Evolutionary conservation across 176 grass and related monocot genomes (phyloP), one percentile per base, ranked within the genome.

Genomic region (Luzula sylvatica): DNA sequence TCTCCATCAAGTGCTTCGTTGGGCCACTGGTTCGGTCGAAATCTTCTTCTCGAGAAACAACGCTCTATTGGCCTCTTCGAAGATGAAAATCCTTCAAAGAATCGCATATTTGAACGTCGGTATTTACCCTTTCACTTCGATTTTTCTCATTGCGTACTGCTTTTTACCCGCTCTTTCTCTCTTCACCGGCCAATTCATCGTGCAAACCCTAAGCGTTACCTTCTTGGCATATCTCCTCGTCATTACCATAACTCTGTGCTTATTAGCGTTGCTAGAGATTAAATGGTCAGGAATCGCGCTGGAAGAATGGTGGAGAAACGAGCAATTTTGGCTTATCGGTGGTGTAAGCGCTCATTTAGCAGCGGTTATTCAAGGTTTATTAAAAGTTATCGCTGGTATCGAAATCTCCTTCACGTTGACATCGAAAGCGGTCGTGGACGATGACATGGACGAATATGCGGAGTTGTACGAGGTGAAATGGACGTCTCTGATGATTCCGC

Each of bases 1-100:
- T 56, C 78, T 96, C 53, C 92, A 90, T 52, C 92, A 89, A 68
- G 92, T 96, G 53, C 81, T 96, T 44, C 74, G 85, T 24, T 96
- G 92, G 92, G 92, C 92, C 23, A 89, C 85, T 3, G 92, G 85
- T 40, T 96, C 92, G 27, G 92, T 96, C 20, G 92, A 96, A 61
- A 96, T 96, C 35, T 96, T 96, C 48, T 96, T 96, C 74, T 96
- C 92, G 20, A 77, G 92, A 13, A 96, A 89, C 65, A 96, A 89
- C 47, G 92, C 92, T 13, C 15, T 96, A 13, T 57, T 96, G 4
- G 92, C 92, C 44, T 86, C 74, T 71, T 65, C 85, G 13, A 90
- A 82, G 61, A 86, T 96, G 92, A 96, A 96, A 77, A 59, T 89
- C 5, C 68, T 96, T 49, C 83, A 87, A 46, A 75, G 85, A 40